These are phyloP conservation scores for Sarocladium brachiariae DNA, from an alignment of 2,329 filamentous ascomycete genomes.

Conservation along the genomic window DNA sequence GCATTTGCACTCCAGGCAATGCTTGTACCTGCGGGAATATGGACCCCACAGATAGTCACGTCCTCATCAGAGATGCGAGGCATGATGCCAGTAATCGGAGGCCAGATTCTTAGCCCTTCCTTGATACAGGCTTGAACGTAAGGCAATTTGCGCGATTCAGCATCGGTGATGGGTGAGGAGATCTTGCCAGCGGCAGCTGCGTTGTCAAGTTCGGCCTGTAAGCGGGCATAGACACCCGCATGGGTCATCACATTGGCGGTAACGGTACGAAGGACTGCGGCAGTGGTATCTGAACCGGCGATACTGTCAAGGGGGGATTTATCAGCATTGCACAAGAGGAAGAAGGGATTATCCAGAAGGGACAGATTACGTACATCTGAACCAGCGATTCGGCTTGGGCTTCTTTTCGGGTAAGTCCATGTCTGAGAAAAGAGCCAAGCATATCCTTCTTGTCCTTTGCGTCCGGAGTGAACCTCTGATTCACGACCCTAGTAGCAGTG, in stretches of 20 bases:
- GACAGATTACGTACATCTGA: constrained; percentile 17
- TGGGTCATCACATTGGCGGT: constrained; percentile 45
- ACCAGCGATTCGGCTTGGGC: constrained; percentile 33
- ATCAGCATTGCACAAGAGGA: neutral
- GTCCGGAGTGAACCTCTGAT: constrained; percentile 21
- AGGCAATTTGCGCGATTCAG: constrained; percentile 31
- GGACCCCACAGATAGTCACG: constrained; percentile 18
- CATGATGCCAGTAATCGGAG: constrained; percentile 33
- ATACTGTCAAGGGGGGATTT: constrained; percentile 9
- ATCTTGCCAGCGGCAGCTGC: constrained; percentile 30
- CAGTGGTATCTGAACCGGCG: constrained; percentile 48
- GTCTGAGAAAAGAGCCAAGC: constrained; percentile 30
- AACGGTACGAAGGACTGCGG: constrained; percentile 34
- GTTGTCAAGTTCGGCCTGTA: constrained; percentile 42
- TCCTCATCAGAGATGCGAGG: neutral
- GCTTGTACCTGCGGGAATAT: constrained; percentile 25
- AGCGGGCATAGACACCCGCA: constrained; percentile 36
- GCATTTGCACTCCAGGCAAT: constrained; percentile 29
- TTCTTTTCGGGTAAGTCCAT: constrained; percentile 27
- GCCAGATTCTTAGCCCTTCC: constrained; percentile 40
- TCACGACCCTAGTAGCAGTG: constrained; percentile 20
- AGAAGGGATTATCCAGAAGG: neutral
- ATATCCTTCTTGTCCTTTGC: constrained; percentile 25
- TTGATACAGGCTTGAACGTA: constrained; percentile 45
- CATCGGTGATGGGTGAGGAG: constrained; percentile 20